These are phyloP conservation scores for Nicotiana otophora DNA, from an alignment of 257 asterid genomes.

Conservation along the genomic window DNA sequence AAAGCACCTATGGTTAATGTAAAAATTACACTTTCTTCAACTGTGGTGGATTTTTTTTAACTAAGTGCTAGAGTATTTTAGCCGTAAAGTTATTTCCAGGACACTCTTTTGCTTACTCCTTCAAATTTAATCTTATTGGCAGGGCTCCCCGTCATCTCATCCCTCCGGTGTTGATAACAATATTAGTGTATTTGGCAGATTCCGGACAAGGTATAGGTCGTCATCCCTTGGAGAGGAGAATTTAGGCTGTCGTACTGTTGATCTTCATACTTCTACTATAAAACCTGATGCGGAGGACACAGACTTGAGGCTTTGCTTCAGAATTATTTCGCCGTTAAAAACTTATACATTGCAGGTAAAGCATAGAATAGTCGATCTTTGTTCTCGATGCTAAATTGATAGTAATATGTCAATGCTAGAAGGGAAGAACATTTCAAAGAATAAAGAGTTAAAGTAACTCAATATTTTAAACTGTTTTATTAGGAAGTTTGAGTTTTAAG, in stretches of 20 bases:
- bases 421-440: neutral
- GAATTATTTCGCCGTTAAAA: constrained; percentile 84
- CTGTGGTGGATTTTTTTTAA: neutral
- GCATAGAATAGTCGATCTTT: neutral
- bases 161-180: constrained; percentile 52
- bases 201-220: constrained; percentile 65
- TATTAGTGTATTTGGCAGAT: constrained; percentile 77
- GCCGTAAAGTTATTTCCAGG: neutral
- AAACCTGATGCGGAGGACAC: constrained; percentile 92
- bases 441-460: neutral
- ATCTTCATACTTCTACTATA: constrained; percentile 82
- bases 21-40: neutral
- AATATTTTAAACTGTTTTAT: neutral
- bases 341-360: constrained; percentile 84
- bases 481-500: neutral
- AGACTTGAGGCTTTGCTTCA: constrained; percentile 89
- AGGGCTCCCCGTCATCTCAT: constrained; percentile 64
- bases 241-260: constrained; percentile 72
- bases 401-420: neutral
- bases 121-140: constrained; percentile 23
- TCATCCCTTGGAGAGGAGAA: constrained; percentile 57
- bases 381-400: neutral
- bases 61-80: neutral
- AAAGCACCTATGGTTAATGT: neutral
- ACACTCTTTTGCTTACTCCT: neutral